Conservation (phyloP, 2,329 filamentous ascomycete species). For the Fusarium chlamydosporum region DNA sequence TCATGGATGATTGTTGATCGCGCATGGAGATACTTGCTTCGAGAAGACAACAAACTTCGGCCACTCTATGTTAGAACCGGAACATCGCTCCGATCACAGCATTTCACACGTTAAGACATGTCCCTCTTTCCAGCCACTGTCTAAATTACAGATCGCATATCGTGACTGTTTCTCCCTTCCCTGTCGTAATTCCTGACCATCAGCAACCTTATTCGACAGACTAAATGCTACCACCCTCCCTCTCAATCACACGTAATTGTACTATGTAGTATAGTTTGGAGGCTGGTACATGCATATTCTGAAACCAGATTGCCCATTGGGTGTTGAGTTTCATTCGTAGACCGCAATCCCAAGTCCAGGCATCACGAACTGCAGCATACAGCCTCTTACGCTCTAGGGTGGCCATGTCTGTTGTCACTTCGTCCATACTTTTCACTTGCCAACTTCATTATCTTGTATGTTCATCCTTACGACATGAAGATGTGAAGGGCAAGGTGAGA, state of each 20-base stretch:
- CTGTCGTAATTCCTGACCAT: constrained; percentile 20
- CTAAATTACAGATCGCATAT: constrained; percentile 20
- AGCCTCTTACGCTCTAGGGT: constrained; percentile 19
- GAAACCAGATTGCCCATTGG: constrained; percentile 21
- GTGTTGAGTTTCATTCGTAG: constrained; percentile 6
- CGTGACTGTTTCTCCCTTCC: constrained; percentile 33
- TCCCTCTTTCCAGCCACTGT: constrained; percentile 13
- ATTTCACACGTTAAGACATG: constrained; percentile 20
- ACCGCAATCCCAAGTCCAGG: neutral
- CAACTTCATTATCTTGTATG: neutral
- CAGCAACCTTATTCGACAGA: constrained; percentile 8
- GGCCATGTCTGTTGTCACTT: neutral
- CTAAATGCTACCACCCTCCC: constrained; percentile 15
- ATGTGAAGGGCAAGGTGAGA: neutral
- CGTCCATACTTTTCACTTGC: neutral
- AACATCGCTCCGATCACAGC: constrained; percentile 12
- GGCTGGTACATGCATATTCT: constrained; percentile 14
- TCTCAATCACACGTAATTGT: neutral
- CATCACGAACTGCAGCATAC: neutral
- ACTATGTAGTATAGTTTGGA: constrained; percentile 14
- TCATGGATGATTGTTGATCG: constrained; percentile 4
- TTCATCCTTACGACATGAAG: too few species aligned
- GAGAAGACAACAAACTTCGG: neutral
- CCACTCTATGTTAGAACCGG: neutral
- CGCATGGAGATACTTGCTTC: constrained; percentile 7